phyloP scores from a whole-genome alignment of 1,284 basidiomycete genomes.

The Cutaneotrichosporon cyanovorans region DNA sequence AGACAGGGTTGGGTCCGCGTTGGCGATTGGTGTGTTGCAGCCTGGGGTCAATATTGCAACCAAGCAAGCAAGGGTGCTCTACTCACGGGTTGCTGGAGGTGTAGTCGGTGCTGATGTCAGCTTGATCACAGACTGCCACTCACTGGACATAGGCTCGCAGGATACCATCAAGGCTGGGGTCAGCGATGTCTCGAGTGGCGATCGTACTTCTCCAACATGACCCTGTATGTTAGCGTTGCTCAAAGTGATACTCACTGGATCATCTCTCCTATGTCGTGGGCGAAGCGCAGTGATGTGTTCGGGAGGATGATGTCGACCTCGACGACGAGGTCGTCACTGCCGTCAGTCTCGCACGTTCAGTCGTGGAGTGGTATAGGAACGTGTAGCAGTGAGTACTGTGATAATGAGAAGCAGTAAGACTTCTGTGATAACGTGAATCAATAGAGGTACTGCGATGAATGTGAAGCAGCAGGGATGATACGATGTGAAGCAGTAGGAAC shows the following conservation, averaged over 20 bases:
- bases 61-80: neutral
- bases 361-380: no score
- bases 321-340: conserved; percentile 46
- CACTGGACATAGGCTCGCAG: conserved; percentile 48
- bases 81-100: conserved; percentile 37
- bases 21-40: conserved; percentile 9
- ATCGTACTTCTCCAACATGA: conserved; percentile 37
- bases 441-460: no score
- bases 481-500: neutral
- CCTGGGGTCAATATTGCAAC: neutral
- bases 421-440: no score
- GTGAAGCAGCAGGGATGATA: no score
- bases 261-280: conserved; percentile 48
- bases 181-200: conserved; percentile 3
- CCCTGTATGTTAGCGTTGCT: conserved; percentile 16
- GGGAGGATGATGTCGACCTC: conserved; percentile 49
- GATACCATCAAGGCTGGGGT: conserved; percentile 42
- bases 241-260: conserved; percentile 32
- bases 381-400: no score
- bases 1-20: conserved; percentile 3
- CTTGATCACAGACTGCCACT: conserved; percentile 3
- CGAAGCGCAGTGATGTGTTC: conserved; percentile 44
- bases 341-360: no score
- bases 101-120: conserved; percentile 26
- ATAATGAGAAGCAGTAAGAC: no score